Percentiles rank a stretch among this genome's conserved stretches.
Evolutionary conservation across 106 monocot species (phyloP).

Genomic region (Chionographis japonica): DNA sequence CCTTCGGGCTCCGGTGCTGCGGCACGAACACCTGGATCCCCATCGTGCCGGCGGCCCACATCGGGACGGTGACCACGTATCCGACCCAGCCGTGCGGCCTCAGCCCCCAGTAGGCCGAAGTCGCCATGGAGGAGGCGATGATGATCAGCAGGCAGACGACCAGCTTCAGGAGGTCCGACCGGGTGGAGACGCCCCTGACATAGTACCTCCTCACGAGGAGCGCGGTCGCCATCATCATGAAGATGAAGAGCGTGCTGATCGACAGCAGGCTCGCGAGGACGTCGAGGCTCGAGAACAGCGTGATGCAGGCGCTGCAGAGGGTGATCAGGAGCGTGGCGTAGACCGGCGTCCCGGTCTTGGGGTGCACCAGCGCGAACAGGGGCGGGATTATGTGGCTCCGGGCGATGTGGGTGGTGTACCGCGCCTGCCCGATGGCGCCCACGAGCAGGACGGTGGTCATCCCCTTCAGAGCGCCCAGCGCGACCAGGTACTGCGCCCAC

Average conservation of each 20-base stretch:
- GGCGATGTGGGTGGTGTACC: constrained; percentile 70
- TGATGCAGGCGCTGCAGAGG: constrained; percentile 23
- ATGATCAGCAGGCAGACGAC: constrained; percentile 20
- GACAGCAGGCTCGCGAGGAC: constrained; percentile 51
- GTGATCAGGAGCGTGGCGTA: constrained; percentile 48
- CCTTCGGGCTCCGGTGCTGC: constrained; percentile 36
- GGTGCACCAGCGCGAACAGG: constrained; percentile 53
- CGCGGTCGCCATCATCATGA: constrained; percentile 56
- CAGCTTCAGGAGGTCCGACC: constrained; percentile 14
- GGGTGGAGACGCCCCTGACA: constrained; percentile 16
- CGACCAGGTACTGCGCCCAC: constrained; percentile 81
- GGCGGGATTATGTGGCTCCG: constrained; percentile 61
- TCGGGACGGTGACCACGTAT: constrained; percentile 27
- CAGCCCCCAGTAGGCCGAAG: constrained; percentile 53
- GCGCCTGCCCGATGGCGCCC: constrained; percentile 43
- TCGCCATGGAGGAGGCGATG: constrained; percentile 35
- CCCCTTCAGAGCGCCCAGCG: constrained; percentile 80
- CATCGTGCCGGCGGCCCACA: constrained; percentile 48
- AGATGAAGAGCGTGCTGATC: constrained; percentile 67
- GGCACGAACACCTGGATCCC: constrained; percentile 42
- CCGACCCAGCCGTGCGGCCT: constrained; percentile 39
- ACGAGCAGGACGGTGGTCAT: constrained; percentile 75
- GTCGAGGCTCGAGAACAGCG: constrained; percentile 54
- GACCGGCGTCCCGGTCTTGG: constrained; percentile 49
- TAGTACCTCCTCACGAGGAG: constrained; percentile 59